Conservation (phyloP, 768 basidiomycete species). For the Boletus bicolor region DNA sequence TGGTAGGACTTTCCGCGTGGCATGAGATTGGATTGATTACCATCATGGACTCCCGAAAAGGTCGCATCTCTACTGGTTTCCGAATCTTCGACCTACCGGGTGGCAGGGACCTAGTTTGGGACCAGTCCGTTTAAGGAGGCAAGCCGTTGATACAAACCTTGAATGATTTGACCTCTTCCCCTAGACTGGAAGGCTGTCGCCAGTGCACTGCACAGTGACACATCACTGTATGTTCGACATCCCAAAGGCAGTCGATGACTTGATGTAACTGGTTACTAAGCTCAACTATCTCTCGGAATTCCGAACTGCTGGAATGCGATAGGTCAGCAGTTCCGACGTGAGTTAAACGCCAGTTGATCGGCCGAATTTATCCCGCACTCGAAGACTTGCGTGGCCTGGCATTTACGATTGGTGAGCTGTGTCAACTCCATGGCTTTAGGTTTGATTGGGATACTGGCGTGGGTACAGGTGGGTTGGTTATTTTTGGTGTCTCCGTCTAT, state of each 20-base stretch:
- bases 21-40: background rate
- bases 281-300: background rate
- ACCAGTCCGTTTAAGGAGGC: background rate
- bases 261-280: background rate
- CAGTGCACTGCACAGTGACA: background rate
- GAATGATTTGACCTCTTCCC: background rate
- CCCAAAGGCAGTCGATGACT: background rate
- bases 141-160: background rate
- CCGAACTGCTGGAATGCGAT: background rate
- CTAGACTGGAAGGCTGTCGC: background rate
- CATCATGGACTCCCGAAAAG: background rate
- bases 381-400: background rate
- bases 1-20: background rate
- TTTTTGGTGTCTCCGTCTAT: background rate
- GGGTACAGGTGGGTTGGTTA: background rate
- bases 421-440: background rate
- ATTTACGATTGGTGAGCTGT: slow-evolving; percentile 1
- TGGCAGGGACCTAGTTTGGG: background rate
- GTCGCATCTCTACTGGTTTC: background rate
- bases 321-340: no score
- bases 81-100: background rate
- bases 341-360: background rate
- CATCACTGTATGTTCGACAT: background rate
- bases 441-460: background rate
- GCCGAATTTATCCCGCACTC: background rate